These are phyloP conservation scores for Coprinopsis sp. DNA, from an alignment of 768 basidiomycete species.

Conservation along the genomic window DNA sequence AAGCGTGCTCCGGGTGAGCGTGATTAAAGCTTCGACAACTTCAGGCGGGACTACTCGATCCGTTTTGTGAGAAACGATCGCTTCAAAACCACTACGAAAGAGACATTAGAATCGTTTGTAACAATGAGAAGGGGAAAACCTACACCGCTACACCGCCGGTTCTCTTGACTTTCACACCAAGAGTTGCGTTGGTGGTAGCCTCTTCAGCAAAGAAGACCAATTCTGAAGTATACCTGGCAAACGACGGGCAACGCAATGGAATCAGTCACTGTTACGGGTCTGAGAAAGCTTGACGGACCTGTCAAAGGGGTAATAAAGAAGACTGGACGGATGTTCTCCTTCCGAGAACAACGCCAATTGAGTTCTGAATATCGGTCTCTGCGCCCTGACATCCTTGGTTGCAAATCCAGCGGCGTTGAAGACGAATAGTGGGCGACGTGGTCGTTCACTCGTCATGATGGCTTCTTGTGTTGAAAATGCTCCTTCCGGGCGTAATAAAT, in stretches of 20 bases:
- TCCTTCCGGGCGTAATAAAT: conserved; percentile 11
- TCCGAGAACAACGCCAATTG: conserved; percentile 19
- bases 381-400: conserved; percentile 12
- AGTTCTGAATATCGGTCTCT: conserved; percentile 20
- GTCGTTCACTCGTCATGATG: conserved; percentile 14
- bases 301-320: conserved; percentile 21
- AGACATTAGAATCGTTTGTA: background rate
- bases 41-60: conserved; percentile 16
- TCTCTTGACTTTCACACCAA: conserved; percentile 15
- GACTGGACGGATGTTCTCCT: conserved; percentile 14
- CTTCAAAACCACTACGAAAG: conserved; percentile 18
- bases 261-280: background rate
- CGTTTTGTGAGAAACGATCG: conserved; percentile 10
- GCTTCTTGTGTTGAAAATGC: background rate
- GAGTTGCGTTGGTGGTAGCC: conserved; percentile 10
- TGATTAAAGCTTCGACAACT: conserved; percentile 16
- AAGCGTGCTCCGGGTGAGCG: conserved; percentile 15
- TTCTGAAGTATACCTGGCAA: conserved; percentile 17
- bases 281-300: conserved; percentile 9
- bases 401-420: conserved; percentile 15
- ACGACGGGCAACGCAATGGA: too few species aligned
- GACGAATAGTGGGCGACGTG: conserved; percentile 16
- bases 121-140: background rate
- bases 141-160: conserved; percentile 22
- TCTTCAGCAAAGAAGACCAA: conserved; percentile 20